Conservation (phyloP, 495 filamentous ascomycete genomes). For the Aspergillus egyptiacus region DNA sequence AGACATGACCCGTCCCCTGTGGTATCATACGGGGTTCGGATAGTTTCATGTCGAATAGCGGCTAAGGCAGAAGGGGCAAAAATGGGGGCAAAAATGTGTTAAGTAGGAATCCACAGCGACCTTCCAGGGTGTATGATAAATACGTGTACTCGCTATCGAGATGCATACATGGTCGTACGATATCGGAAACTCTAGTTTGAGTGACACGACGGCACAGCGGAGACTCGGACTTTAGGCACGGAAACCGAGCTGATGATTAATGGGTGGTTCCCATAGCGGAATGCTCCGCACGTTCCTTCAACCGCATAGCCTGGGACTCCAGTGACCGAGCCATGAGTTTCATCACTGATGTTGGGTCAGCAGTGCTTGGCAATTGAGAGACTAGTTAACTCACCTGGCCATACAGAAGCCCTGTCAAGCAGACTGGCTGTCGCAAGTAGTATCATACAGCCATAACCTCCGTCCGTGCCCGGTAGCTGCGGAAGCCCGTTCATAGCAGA, state of each 20-base stretch:
- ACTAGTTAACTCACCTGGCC: constrained; percentile 64
- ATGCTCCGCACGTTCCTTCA: constrained; percentile 64
- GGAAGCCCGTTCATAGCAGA: constrained; percentile 47
- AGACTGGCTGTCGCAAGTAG: constrained; percentile 81
- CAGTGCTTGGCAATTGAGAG: constrained; percentile 16
- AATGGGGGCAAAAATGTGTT: too few relatives aligned
- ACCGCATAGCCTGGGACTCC: constrained; percentile 76
- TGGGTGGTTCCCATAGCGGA: constrained; percentile 44
- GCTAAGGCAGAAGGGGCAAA: too few relatives aligned
- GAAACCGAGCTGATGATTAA: constrained; percentile 1
- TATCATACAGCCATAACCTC: constrained; percentile 80
- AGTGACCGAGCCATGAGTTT: constrained; percentile 83
- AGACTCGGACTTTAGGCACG: background rate
- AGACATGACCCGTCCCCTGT: too few relatives aligned
- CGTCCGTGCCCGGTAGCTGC: constrained; percentile 53
- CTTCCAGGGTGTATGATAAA: too few relatives aligned
- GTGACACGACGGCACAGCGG: background rate
- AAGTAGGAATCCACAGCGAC: too few relatives aligned
- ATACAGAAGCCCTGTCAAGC: constrained; percentile 83
- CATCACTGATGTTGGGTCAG: constrained; percentile 57
- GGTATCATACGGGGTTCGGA: too few relatives aligned
- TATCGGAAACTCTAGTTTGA: background rate
- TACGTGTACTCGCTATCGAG: too few relatives aligned
- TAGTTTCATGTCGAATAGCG: too few relatives aligned
- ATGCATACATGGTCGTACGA: background rate